A percentile compares a stretch with the other conserved stretches of the same genome.
Evolutionary conservation across 192 early-diverging fungal genomes (phyloP).

Genomic region (Podila verticillata): DNA sequence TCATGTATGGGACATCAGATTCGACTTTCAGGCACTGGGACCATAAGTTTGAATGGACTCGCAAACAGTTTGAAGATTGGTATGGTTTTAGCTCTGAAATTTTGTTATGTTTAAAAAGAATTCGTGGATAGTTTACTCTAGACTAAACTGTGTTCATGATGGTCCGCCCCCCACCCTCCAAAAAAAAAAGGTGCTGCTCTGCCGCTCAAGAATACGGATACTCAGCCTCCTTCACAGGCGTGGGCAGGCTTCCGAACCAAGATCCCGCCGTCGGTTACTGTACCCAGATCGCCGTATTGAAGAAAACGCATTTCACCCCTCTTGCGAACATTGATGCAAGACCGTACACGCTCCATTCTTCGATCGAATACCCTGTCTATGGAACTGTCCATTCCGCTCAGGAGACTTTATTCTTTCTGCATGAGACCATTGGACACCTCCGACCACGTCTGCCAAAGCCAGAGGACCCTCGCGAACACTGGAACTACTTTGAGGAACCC

Average conservation of each 20-base stretch:
- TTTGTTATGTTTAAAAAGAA: not conserved
- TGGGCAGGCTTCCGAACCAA: conserved; percentile 59
- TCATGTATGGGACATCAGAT: conserved; percentile 75
- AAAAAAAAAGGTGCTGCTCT: conserved; percentile 47
- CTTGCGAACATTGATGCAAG: not conserved
- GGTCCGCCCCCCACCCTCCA: too few species aligned
- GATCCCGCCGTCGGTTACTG: conserved; percentile 66
- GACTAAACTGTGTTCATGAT: too few species aligned
- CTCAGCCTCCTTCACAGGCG: conserved; percentile 67
- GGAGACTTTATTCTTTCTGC: conserved; percentile 51
- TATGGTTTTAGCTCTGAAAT: conserved; percentile 27
- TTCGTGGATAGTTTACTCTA: too few species aligned
- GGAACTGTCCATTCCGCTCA: conserved; percentile 43
- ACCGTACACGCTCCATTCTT: conserved; percentile 44
- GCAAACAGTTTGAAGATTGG: conserved; percentile 84
- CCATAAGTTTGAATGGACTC: conserved; percentile 98
- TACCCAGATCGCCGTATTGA: conserved; percentile 82
- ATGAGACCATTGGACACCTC: conserved; percentile 31
- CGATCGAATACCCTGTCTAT: conserved; percentile 65
- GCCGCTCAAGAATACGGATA: conserved; percentile 74
- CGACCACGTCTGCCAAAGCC: conserved; percentile 15
- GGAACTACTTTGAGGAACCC: not conserved
- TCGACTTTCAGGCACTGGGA: conserved; percentile 80
- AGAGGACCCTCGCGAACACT: not conserved
- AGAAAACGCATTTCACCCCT: not conserved